Evolutionary conservation across 768 basidiomycete genomes (phyloP).

Genomic region (Tremella mesenterica): DNA sequence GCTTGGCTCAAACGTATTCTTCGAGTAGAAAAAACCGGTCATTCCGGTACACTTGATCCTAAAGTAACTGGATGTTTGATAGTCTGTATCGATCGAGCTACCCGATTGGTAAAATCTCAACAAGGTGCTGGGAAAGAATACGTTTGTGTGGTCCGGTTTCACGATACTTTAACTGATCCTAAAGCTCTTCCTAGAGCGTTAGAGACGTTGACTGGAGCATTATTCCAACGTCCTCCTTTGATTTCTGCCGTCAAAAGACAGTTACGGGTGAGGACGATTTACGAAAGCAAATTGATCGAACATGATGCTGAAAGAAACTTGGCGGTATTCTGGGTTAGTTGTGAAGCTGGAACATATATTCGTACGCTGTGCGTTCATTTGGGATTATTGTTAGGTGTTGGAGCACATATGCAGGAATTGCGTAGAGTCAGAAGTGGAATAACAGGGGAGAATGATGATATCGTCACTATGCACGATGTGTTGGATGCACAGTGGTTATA

Average conservation of each 20-base stretch:
- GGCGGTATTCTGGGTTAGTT: conserved; percentile 96
- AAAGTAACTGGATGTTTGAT: conserved; percentile 99
- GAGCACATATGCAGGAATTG: conserved; percentile 99
- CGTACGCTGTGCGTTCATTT: conserved; percentile 96
- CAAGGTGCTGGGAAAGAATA: conserved; percentile 99
- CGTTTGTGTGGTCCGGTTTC: conserved; percentile 88
- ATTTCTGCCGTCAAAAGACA: conserved; percentile 99
- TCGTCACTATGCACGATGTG: conserved; percentile 99
- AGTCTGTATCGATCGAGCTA: conserved; percentile 98
- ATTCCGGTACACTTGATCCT: conserved; percentile 96
- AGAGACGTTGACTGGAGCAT: conserved; percentile 91
- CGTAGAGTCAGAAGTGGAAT: conserved; percentile 89
- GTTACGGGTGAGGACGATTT: conserved; percentile 90
- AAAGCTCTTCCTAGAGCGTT: conserved; percentile 83
- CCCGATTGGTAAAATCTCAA: conserved; percentile 93
- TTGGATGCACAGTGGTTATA: conserved; percentile 98
- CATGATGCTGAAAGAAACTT: conserved; percentile 96
- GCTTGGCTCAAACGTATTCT: conserved; percentile 97
- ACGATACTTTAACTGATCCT: conserved; percentile 69
- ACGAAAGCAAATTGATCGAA: conserved; percentile 89
- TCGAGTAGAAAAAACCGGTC: conserved; percentile 94
- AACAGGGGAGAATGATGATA: conserved; percentile 93
- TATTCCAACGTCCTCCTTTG: conserved; percentile 96
- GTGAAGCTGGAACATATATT: conserved; percentile 76
- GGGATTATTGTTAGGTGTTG: conserved; percentile 86